Percentiles rank a stretch among this genome's conserved stretches.
Conservation (phyloP, 2,329 filamentous ascomycete genomes). For the Xylaria sp. region DNA sequence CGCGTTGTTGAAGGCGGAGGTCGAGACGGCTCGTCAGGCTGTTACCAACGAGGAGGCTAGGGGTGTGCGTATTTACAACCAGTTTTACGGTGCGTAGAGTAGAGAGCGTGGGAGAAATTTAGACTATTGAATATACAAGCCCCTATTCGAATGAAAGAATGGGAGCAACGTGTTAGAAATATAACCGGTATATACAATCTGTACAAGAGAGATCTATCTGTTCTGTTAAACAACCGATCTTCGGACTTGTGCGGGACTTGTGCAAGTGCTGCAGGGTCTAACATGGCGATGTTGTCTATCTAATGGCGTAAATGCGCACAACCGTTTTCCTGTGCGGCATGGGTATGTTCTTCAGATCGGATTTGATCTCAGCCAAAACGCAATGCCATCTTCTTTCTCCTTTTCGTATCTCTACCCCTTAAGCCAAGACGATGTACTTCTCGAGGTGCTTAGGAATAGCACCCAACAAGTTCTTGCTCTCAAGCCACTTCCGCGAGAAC, state of each 20-base stretch:
- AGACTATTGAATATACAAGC: background rate
- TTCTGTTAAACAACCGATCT: background rate
- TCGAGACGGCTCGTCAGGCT: constrained; percentile 30
- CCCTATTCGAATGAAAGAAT: background rate
- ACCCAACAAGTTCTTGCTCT: constrained; percentile 73
- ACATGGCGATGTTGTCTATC: background rate
- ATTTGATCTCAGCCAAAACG: no score
- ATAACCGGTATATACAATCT: constrained; percentile 17
- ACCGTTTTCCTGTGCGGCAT: background rate
- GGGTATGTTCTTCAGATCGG: no score
- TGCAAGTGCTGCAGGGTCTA: background rate
- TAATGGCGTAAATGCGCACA: background rate
- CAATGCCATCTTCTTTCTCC: no score
- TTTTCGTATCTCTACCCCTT: background rate
- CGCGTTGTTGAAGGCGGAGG: constrained; percentile 35
- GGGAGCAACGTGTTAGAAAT: constrained; percentile 11
- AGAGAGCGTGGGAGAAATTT: background rate
- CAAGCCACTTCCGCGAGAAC: constrained; percentile 87
- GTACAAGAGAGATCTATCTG: constrained; percentile 8
- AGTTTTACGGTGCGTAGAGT: constrained; percentile 26
- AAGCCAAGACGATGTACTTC: constrained; percentile 88
- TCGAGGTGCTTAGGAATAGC: constrained; percentile 79
- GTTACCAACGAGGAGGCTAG: constrained; percentile 6
- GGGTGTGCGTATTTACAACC: constrained; percentile 30
- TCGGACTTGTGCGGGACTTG: background rate